Percentiles rank a stretch among this genome's conserved stretches.
Conservation (phyloP, 352 stramenopile species). For the Bremia lactucae region DNA sequence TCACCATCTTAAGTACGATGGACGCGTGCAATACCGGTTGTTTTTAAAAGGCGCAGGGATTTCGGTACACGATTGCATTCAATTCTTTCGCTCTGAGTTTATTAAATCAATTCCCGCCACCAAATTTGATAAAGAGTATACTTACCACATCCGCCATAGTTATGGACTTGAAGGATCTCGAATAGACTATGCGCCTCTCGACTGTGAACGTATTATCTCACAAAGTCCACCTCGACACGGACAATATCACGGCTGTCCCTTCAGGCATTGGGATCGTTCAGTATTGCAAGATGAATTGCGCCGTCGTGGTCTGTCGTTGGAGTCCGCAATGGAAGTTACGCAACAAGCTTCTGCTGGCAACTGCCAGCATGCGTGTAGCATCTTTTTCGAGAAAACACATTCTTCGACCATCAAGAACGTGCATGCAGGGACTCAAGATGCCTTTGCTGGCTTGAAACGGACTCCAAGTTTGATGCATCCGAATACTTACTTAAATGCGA, state of each 20-base stretch:
- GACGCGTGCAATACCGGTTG: slow-evolving; percentile 69
- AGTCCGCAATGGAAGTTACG: slow-evolving; percentile 21
- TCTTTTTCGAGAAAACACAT: slow-evolving; percentile 43
- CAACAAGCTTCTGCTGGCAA: slow-evolving; percentile 21
- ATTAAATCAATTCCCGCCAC: slow-evolving; percentile 34
- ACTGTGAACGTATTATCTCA: slow-evolving; percentile 50
- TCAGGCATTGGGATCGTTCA: slow-evolving; percentile 53
- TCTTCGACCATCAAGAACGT: not conserved
- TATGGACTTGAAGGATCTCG: slow-evolving; percentile 74
- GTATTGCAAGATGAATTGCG: slow-evolving; percentile 38
- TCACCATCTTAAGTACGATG: slow-evolving; percentile 83
- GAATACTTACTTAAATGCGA: slow-evolving; percentile 44
- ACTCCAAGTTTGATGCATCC: slow-evolving; percentile 36
- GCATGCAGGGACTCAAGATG: not conserved
- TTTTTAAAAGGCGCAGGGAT: slow-evolving; percentile 82
- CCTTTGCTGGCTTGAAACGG: slow-evolving; percentile 11
- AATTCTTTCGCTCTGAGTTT: slow-evolving; percentile 74
- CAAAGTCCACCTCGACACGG: slow-evolving; percentile 35
- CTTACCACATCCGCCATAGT: slow-evolving; percentile 82
- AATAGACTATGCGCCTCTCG: slow-evolving; percentile 53
- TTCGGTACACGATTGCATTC: slow-evolving; percentile 60
- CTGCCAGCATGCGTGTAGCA: slow-evolving; percentile 31
- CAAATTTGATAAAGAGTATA: slow-evolving; percentile 79
- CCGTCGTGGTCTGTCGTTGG: slow-evolving; percentile 10
- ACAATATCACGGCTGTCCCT: slow-evolving; percentile 77